Conservation (phyloP, 2,329 filamentous ascomycete genomes). For the Exophiala mesophila region DNA sequence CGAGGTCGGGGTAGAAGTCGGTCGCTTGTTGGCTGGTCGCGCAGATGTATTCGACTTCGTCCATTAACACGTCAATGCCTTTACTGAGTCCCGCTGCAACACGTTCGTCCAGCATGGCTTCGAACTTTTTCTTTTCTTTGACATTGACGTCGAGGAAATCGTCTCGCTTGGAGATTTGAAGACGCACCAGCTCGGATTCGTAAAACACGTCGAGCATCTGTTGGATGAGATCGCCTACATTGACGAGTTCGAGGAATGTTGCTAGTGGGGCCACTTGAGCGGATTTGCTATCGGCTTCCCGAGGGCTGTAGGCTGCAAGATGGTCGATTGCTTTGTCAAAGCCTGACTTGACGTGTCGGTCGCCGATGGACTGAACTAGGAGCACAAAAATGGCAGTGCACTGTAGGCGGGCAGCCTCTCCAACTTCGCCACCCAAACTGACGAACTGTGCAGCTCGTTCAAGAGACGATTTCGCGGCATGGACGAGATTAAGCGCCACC, state of each 20-base stretch:
- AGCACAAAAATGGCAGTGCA: slow-evolving; percentile 85
- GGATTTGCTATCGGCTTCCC: slow-evolving; percentile 65
- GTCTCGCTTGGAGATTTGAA: slow-evolving; percentile 81
- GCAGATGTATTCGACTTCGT: slow-evolving; percentile 93
- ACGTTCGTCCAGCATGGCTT: slow-evolving; percentile 96
- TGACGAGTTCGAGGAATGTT: slow-evolving; percentile 94
- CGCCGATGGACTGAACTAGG: slow-evolving; percentile 77
- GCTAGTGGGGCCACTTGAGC: slow-evolving; percentile 74
- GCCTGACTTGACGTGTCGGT: slow-evolving; percentile 81
- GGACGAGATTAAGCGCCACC: slow-evolving; percentile 82
- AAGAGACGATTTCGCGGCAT: slow-evolving; percentile 79
- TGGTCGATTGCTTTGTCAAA: slow-evolving; percentile 92
- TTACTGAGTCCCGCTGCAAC: slow-evolving; percentile 95
- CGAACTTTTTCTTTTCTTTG: slow-evolving; percentile 95
- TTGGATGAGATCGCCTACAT: slow-evolving; percentile 94
- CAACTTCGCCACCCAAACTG: slow-evolving; percentile 69
- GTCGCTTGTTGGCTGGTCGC: slow-evolving; percentile 79
- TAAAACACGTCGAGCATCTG: slow-evolving; percentile 99
- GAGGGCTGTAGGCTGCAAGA: slow-evolving; percentile 83
- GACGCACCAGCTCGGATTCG: slow-evolving; percentile 81
- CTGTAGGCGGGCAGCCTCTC: slow-evolving; percentile 78
- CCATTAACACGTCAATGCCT: slow-evolving; percentile 96
- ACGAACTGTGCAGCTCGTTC: slow-evolving; percentile 83
- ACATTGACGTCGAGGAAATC: slow-evolving; percentile 90
- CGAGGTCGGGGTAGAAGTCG: slow-evolving; percentile 75